Evolutionary conservation across 1,139 yeast genomes (phyloP).

Genomic region (Sugiyamaella pinicola): DNA sequence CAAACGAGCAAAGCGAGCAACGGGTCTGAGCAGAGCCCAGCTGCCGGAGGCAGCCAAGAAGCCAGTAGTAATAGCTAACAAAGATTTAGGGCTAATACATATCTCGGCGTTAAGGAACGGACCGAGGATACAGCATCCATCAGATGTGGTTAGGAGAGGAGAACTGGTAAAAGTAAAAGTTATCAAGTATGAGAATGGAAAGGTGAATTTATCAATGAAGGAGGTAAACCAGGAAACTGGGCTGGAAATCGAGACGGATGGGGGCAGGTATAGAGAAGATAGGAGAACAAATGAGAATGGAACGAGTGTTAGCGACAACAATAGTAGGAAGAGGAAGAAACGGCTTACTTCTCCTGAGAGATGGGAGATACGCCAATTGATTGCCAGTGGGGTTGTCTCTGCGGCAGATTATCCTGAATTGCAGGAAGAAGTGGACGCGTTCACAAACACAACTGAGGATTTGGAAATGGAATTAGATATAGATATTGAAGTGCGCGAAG

Average conservation of each 20-base stretch:
- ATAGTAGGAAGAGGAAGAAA: slow-evolving; percentile 38
- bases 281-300: slow-evolving; percentile 17
- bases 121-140: slow-evolving; percentile 56
- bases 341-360: slow-evolving; percentile 81
- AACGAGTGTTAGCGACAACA: neutral
- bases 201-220: slow-evolving; percentile 67
- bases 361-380: slow-evolving; percentile 85
- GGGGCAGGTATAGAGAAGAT: slow-evolving; percentile 2
- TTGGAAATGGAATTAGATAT: slow-evolving; percentile 56
- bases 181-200: slow-evolving; percentile 49
- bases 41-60: too few relatives aligned
- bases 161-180: slow-evolving; percentile 72
- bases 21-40: too few relatives aligned
- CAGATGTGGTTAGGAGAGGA: slow-evolving; percentile 57
- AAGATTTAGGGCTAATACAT: slow-evolving; percentile 56
- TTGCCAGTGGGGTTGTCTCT: slow-evolving; percentile 74
- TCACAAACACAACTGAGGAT: slow-evolving; percentile 29
- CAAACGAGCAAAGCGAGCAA: too few relatives aligned
- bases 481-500: slow-evolving; percentile 71
- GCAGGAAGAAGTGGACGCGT: slow-evolving; percentile 29
- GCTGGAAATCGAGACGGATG: slow-evolving; percentile 12
- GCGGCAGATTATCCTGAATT: slow-evolving; percentile 74
- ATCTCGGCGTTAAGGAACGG: slow-evolving; percentile 61
- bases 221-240: slow-evolving; percentile 77
- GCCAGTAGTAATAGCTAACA: neutral